Evolutionary conservation across 129 eudicot species (phyloP), one percentile per base, ranked within the genome.

Genomic region (Sambucus nigra): DNA sequence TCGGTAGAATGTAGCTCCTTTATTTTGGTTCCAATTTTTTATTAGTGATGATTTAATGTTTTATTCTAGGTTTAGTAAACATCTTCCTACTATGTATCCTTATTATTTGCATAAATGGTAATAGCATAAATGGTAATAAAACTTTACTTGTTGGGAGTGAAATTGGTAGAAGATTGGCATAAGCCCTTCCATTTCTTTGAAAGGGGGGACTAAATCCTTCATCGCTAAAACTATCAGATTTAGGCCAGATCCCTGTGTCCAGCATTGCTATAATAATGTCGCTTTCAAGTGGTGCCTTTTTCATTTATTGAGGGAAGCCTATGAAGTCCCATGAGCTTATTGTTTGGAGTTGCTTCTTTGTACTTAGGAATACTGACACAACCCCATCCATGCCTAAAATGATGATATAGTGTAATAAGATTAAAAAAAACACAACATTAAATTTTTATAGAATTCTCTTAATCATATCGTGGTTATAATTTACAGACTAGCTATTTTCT

Each of bases 281-380:
- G 6, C 66, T 58, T 50, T 59, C 72, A 10, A 31, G 16, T 0
- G 50, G 40, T 59, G 72, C 11, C 27, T 51, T 53, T 18, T 27
- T 44, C 17, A 40, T 60, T 27, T 23, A 29, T 10, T 49, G 72
- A 4, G 72, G 65, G 11, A 67, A 59, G 35, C 72, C 72, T 8
- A 67, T 18, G 46, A 67, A 67, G 52, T 67, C 72, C 66, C 72
- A 67, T 39, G 72, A 67, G 31, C 72, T 58, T 58, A 60, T 67
- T 11, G 72, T 67, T 18, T 59, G 65, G 32, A 67, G 59, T 26
- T 50, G 47, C 42, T 57, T 44, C 47, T 50, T 67, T 25, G 7
- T 19, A 48, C 60, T 67, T 5, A 33, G 72, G 26, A 67, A 67
- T 16, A 67, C 72, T 0, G 72, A 67, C 5, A 67, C 66, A 7